phyloP scores from a whole-genome alignment of 495 filamentous ascomycete genomes.

The Echria macrotheca region DNA sequence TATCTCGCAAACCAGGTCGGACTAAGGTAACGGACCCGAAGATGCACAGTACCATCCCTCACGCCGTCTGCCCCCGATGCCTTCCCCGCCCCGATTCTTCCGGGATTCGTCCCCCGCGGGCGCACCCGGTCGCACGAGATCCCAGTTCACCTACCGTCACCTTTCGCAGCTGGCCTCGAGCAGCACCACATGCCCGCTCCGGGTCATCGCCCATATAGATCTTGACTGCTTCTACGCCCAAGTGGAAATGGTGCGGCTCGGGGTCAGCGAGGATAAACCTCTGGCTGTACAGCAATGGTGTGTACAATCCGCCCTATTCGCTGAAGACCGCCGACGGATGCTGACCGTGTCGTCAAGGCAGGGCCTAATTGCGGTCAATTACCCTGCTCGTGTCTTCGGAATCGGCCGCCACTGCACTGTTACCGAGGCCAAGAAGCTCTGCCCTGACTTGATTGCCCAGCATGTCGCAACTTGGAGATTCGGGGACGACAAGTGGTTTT shows the following conservation, averaged over 20 bases:
- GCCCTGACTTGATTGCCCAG: constrained; percentile 77
- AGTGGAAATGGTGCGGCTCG: constrained; percentile 85
- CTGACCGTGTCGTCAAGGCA: constrained; percentile 33
- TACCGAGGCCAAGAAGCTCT: constrained; percentile 80
- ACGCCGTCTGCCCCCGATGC: constrained; percentile 10
- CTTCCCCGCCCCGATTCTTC: constrained; percentile 29
- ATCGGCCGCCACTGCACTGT: constrained; percentile 70
- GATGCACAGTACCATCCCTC: too few species aligned
- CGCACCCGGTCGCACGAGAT: constrained; percentile 45
- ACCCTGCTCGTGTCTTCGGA: constrained; percentile 75
- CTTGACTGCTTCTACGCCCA: constrained; percentile 98
- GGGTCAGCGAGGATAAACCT: constrained; percentile 64
- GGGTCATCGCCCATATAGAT: constrained; percentile 87
- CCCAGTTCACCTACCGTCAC: constrained; percentile 79
- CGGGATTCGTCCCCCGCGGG: constrained; percentile 35
- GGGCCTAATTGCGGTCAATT: constrained; percentile 93
- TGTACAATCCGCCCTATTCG: constrained; percentile 10
- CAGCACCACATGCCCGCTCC: constrained; percentile 67
- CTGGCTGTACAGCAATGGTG: constrained; percentile 89
- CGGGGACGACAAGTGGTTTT: constrained; percentile 86
- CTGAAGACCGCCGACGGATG: constrained; percentile 9
- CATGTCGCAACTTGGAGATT: constrained; percentile 95
- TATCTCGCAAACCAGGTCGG: too few species aligned
- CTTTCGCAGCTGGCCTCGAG: constrained; percentile 67
- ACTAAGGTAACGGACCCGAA: too few species aligned